Base-by-base conservation (phyloP, 1,284 basidiomycete species). In the Meira nashicola region DNA sequence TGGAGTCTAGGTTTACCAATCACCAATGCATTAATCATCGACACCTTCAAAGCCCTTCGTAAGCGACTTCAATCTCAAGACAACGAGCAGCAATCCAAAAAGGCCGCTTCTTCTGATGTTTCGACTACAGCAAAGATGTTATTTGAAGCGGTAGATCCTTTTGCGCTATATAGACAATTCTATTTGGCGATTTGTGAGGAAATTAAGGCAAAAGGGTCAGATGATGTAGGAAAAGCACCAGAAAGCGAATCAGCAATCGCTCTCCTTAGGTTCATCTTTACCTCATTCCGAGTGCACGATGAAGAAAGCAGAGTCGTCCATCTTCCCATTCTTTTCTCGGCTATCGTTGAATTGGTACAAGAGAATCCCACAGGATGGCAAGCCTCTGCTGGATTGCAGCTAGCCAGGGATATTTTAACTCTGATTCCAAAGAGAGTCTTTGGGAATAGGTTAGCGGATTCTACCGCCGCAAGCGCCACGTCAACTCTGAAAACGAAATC, bases 111-210 rank as follows among this genome's bases (percentile, higher is more conserved):
- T 14, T 60, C 63, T 15, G 70, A 95, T 86, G 80, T 93, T 33
- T 82, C 84, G 21, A 87, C 90, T 80, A 93, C 92, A 0, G 92
- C 89, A 0, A 88, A 85, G 62, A 91, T 90, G 15, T 82, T 99
- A 0, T 93, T 95, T 68, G 93, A 97, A 76, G 88, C 90, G 7
- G 84, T 93, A 9, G 95, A 99, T 65, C 92, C 92, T 1, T 85
- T 86, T 59, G 82, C 92, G 38, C 81, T 92, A 1, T 98, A 93
- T 90, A 88, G 86, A 65, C 84, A 86, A 43, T 77, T 97, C 0
- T 83, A 89, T 53, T 74, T 78, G 17, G 80, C 83, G 2, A 79
- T 80, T 17, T 53, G 56, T 1, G 56, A 54, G 9, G 65, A 67
- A 28, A 87, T 41, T 80, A 85, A 63, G 51, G 46, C 1, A 51